Evolutionary conservation across 2,329 filamentous ascomycete species (phyloP), one percentile per base, ranked within the genome.

Genomic region (Fusarium temperatum): DNA sequence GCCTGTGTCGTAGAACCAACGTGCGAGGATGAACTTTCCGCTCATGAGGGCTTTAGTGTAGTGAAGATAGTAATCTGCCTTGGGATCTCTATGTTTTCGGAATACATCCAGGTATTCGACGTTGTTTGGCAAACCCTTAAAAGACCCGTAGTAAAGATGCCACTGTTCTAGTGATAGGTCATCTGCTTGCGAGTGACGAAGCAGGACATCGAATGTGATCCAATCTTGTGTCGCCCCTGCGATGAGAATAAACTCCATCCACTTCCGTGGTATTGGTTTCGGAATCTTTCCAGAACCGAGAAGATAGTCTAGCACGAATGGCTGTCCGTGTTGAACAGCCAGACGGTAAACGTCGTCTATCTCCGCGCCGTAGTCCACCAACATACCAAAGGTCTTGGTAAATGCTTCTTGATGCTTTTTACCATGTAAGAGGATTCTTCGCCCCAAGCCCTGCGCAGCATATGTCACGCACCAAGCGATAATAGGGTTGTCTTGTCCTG

Each of bases 41-140:
- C 20, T n/a, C 51, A 22, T 28, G 14, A 54, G 51, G 8, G 35
- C 51, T 5, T 54, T 17, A 5, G 24, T 28, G 8, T 54, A 54
- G 14, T 54, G 35, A 8, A 54, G 35, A 5, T 54, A 54, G 10
- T 9, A 39, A 3, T 54, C 35, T 2, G 10, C 4, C 0, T 13
- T 28, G 0, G 20, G 14, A 6, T 54, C 35, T 28, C 51, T 13
- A 3, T 54, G 24, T 10, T 39, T 54, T 1, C 20, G 2, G 5
- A 39, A 54, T 13, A 22, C 24, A 5, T 54, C 14, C 0, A 54
- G 7, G 10, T 18, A 28, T 8, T 39, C 24, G 2, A 8, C 1
- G 0, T n/a, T 28, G 0, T 54, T 28, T 0, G 51, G 51, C 8
- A 54, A 54, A 0, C 35, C 51, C 0, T 2, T 8, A 0, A 39